These are phyloP conservation scores for Mortierella sp. DNA, from an alignment of 371 early-diverging fungal genomes.

Conservation along the genomic window DNA sequence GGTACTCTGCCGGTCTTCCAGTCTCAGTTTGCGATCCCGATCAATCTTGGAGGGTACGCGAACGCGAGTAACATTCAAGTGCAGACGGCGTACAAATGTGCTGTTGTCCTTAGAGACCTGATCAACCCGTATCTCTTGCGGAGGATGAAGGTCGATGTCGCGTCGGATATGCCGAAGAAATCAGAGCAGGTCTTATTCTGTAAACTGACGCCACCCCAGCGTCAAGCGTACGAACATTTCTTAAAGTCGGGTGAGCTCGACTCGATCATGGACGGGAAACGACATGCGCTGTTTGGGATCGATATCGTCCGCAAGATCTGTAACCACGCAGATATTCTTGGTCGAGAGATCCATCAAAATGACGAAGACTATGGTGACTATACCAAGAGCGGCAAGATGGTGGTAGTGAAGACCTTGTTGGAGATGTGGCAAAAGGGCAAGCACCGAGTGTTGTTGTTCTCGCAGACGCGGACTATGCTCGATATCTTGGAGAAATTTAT, in stretches of 20 bases:
- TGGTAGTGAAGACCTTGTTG: conserved; percentile 88
- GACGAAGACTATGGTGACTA: conserved; percentile 76
- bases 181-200: conserved; percentile 96
- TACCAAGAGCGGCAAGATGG: conserved; percentile 89
- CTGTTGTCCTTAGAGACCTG: conserved; percentile 89
- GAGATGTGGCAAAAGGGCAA: conserved; percentile 88
- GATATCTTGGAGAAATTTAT: conserved; percentile 92
- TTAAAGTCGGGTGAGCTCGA: conserved; percentile 80
- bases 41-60: conserved; percentile 93
- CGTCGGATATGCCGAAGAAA: conserved; percentile 93
- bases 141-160: conserved; percentile 96
- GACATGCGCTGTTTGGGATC: conserved; percentile 92
- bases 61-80: conserved; percentile 91
- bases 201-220: conserved; percentile 87
- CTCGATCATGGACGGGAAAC: conserved; percentile 85
- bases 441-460: conserved; percentile 95
- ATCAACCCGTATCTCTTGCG: conserved; percentile 96
- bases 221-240: conserved; percentile 82
- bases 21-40: conserved; percentile 92
- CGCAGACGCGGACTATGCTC: conserved; percentile 97
- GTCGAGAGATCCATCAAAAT: conserved; percentile 55
- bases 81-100: conserved; percentile 95
- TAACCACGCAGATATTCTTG: conserved; percentile 94
- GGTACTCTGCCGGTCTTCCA: conserved; percentile 97
- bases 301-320: conserved; percentile 97